Conservation (phyloP, 176 grass and related monocot species). For the Phoenix roebelenii region DNA sequence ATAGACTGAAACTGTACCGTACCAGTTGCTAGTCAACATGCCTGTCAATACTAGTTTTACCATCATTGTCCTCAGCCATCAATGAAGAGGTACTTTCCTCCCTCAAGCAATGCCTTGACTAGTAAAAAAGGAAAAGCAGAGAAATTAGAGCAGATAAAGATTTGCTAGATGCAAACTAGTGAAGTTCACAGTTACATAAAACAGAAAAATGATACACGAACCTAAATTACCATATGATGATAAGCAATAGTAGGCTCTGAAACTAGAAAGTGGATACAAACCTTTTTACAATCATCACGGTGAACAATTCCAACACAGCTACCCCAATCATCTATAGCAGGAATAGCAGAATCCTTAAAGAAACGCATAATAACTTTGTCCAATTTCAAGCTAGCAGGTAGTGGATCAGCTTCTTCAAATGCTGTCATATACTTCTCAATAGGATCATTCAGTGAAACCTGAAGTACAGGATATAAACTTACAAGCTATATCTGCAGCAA, state of each 20-base stretch:
- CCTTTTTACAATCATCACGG: constrained; percentile 57
- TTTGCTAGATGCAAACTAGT: too few relatives aligned
- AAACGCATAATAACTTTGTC: constrained; percentile 61
- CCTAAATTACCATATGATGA: neutral
- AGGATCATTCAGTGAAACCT: constrained; percentile 82
- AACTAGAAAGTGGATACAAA: constrained; percentile 18
- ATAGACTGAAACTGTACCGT: too few relatives aligned
- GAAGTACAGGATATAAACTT: neutral
- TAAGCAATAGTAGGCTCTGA: neutral
- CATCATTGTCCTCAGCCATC: too few relatives aligned
- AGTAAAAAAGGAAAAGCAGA: too few relatives aligned
- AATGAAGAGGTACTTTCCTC: too few relatives aligned
- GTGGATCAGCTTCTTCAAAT: constrained; percentile 57
- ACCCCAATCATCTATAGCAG: constrained; percentile 80
- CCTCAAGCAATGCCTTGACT: too few relatives aligned
- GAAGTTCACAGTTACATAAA: too few relatives aligned
- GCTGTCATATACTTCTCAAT: constrained; percentile 84
- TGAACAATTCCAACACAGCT: constrained; percentile 77
- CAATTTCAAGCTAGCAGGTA: constrained; percentile 45
- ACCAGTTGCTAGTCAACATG: too few relatives aligned
- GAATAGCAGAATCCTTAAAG: constrained; percentile 49
- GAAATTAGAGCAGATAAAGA: too few relatives aligned
- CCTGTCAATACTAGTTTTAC: too few relatives aligned
- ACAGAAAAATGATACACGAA: too few relatives aligned
- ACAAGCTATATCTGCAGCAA: neutral